Base-by-base conservation (phyloP, 2,329 filamentous ascomycete species). In the Pyricularia pennisetigena region DNA sequence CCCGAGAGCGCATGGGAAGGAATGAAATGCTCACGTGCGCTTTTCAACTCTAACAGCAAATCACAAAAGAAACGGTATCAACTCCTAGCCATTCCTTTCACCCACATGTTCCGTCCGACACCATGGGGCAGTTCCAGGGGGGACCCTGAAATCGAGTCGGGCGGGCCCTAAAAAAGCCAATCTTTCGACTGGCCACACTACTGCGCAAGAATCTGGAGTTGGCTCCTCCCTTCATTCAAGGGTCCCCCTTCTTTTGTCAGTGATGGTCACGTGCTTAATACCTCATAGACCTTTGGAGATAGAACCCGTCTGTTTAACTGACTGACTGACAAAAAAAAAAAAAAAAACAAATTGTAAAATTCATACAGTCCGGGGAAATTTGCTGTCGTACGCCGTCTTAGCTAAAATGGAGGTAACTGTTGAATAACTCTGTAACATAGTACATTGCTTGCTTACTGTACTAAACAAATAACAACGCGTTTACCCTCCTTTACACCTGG, bases 401-500 rank as follows among this genome's bases (percentile, higher is more conserved):
- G 41, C 41, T 54, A n/a, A 54, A n/a, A 20, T 0, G 3, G 41
- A 54, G 41, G 20, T 54, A 54, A 54, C 20, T 54, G 16, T 16
- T 54, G 41, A n/a, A 54, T n/a, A 54, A 16, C 41, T 41, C 41
- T 6, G 16, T 54, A 20, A 28, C 4, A 26, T 12, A 5, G 23
- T 61, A 2, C 57, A 14, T 24, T 61, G 16, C 41, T 54, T 16
- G 30, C 16, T n/a, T 61, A 24, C 24, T 26, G 57, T 26, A 61
- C 57, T 16, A n/a, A 23, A 24, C 3, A 61, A 4, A 16, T 7
- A n/a, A n/a, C 20, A 61, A 61, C 41, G 7, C 41, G 9, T 66
- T 16, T 26, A 4, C 8, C 28, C 57, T 2, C 28, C n/a, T 24
- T 63, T 57, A 88, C 24, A 83, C 78, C 78, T 89, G 88, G 77